phyloP scores from a whole-genome alignment of 164 flowering plant genomes.

The Berberis vulgaris region DNA sequence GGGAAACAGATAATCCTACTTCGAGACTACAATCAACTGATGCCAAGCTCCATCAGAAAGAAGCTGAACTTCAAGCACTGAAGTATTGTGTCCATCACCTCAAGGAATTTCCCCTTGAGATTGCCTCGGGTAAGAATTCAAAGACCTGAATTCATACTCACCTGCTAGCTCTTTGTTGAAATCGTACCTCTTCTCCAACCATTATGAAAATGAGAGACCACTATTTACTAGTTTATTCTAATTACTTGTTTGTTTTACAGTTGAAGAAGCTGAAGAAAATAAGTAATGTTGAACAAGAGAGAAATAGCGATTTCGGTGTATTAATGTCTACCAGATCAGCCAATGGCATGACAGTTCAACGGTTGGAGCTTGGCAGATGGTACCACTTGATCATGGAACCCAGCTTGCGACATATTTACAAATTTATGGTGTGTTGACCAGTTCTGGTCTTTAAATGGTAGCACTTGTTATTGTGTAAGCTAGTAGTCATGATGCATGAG shows the following conservation, averaged over 20 bases:
- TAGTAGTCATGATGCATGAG: background rate
- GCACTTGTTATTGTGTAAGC: background rate
- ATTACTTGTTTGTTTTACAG: slow-evolving; percentile 13
- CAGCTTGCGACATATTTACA: no score
- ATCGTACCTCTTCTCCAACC: no score
- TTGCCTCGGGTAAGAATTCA: slow-evolving; percentile 29
- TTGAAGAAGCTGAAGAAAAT: slow-evolving; percentile 25
- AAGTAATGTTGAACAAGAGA: slow-evolving; percentile 12
- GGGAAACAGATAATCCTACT: background rate
- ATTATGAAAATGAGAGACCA: background rate
- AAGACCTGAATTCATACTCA: background rate
- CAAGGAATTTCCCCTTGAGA: slow-evolving; percentile 35
- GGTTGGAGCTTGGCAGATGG: no score
- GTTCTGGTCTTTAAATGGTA: no score
- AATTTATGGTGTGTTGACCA: no score
- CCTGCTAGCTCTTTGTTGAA: background rate
- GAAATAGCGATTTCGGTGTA: background rate
- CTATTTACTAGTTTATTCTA: background rate
- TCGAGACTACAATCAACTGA: slow-evolving; percentile 35
- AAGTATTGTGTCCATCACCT: slow-evolving; percentile 55
- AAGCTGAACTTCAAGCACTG: slow-evolving; percentile 53
- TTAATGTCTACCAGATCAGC: background rate
- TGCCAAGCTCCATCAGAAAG: slow-evolving; percentile 53
- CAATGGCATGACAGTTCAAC: no score
- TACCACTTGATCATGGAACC: no score